Conservation (phyloP, 2,329 filamentous ascomycete genomes). For the Trichoderma citrinoviride region DNA sequence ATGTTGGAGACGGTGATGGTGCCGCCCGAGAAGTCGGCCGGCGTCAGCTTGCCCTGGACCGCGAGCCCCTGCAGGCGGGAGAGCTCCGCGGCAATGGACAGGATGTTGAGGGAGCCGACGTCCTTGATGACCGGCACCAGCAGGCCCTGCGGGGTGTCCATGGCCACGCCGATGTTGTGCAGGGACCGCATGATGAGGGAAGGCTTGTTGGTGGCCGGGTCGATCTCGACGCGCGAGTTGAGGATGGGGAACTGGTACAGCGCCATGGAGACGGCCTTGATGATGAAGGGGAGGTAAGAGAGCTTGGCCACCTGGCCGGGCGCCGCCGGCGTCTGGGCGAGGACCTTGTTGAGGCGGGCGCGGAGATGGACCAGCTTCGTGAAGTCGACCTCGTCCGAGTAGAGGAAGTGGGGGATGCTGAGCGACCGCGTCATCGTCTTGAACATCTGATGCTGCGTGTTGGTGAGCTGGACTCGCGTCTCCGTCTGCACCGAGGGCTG, state of each 20-base stretch:
- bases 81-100: conserved; percentile 75
- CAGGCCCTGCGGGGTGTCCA: conserved; percentile 87
- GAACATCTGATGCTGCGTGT: conserved; percentile 91
- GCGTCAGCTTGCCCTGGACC: conserved; percentile 68
- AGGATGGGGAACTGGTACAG: conserved; percentile 79
- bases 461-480: conserved; percentile 66
- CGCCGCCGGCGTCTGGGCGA: conserved; percentile 47
- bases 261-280: conserved; percentile 90
- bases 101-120: conserved; percentile 72
- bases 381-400: conserved; percentile 86
- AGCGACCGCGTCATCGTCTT: conserved; percentile 94
- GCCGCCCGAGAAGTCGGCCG: conserved; percentile 74
- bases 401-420: conserved; percentile 90
- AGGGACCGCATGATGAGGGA: conserved; percentile 73
- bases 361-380: conserved; percentile 71
- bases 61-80: conserved; percentile 70
- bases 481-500: conserved; percentile 58
- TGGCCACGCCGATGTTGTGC: conserved; percentile 94
- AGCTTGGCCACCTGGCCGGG: conserved; percentile 58
- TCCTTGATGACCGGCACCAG: conserved; percentile 90
- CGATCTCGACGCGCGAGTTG: conserved; percentile 76
- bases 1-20: conserved; percentile 98
- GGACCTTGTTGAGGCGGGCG: conserved; percentile 67
- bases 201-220: conserved; percentile 59
- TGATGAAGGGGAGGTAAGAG: conserved; percentile 89